phyloP scores from a whole-genome alignment of 805 yeast genomes.

The Barnettozyma salicaria region DNA sequence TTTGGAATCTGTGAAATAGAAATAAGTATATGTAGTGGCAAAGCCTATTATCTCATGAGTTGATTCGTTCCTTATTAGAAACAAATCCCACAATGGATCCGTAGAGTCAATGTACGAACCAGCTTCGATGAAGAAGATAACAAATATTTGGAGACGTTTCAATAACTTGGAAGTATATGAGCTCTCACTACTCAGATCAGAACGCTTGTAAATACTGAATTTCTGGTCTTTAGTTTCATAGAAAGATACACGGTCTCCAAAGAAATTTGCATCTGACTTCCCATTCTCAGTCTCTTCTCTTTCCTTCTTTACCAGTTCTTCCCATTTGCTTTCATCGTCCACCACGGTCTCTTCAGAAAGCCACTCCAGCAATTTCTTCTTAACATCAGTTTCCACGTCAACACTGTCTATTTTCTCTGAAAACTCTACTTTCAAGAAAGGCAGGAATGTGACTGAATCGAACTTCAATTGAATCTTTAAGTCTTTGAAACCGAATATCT shows the following conservation, averaged over 20 bases:
- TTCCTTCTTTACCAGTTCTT: slow-evolving; percentile 46
- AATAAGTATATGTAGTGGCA: slow-evolving; percentile 77
- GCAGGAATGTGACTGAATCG: slow-evolving; percentile 68
- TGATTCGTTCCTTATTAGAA: slow-evolving; percentile 37
- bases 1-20: slow-evolving; percentile 57
- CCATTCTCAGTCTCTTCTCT: slow-evolving; percentile 35
- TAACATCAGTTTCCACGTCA: slow-evolving; percentile 42
- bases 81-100: slow-evolving; percentile 81
- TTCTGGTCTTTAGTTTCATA: slow-evolving; percentile 33
- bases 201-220: slow-evolving; percentile 49
- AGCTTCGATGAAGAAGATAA: slow-evolving; percentile 84
- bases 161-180: slow-evolving; percentile 29
- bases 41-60: slow-evolving; percentile 61
- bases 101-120: slow-evolving; percentile 78
- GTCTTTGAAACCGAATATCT: slow-evolving; percentile 76
- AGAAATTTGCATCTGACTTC: background rate
- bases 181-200: slow-evolving; percentile 29
- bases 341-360: slow-evolving; percentile 57
- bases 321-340: slow-evolving; percentile 67
- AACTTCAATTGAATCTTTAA: slow-evolving; percentile 61
- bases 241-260: too few relatives aligned
- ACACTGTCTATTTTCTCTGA: slow-evolving; percentile 49
- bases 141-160: slow-evolving; percentile 72
- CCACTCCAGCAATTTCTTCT: slow-evolving; percentile 44
- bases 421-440: slow-evolving; percentile 60